Conservation (phyloP, 2,329 filamentous ascomycete genomes). For the Fusarium pseudocircinatum region DNA sequence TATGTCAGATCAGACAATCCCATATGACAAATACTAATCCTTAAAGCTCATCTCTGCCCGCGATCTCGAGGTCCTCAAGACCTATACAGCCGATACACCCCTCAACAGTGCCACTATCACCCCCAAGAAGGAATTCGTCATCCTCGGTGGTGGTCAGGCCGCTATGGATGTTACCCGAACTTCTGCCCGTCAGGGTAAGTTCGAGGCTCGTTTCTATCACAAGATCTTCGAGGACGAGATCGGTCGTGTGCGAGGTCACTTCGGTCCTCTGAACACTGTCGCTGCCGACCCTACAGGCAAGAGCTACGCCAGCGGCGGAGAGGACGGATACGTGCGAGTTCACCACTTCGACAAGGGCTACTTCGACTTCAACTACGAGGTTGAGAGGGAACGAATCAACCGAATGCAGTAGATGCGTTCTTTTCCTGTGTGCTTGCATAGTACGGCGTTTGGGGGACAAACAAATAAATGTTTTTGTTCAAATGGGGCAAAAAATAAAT, state of each 20-base stretch:
- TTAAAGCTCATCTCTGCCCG: conserved; percentile 79
- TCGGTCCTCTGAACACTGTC: conserved; percentile 96
- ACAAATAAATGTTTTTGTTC: conserved; percentile 47
- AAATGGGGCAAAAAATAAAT: conserved; percentile 44
- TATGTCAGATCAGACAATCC: conserved; percentile 48
- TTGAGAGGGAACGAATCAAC: conserved; percentile 82
- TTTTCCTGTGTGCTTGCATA: conserved; percentile 55
- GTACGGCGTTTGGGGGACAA: conserved; percentile 52
- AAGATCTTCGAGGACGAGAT: conserved; percentile 99
- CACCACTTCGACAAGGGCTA: conserved; percentile 99
- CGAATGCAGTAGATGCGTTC: conserved; percentile 50
- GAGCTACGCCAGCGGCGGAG: conserved; percentile 93
- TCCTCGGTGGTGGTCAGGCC: conserved; percentile 96
- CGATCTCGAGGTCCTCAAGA: conserved; percentile 92
- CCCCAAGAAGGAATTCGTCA: conserved; percentile 95
- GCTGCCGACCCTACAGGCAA: conserved; percentile 91
- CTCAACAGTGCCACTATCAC: conserved; percentile 96
- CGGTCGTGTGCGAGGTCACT: conserved; percentile 95
- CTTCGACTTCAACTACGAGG: conserved; percentile 99
- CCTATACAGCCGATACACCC: conserved; percentile 89
- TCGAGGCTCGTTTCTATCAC: conserved; percentile 99
- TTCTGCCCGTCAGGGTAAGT: conserved; percentile 93
- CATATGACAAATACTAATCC: conserved; percentile 15
- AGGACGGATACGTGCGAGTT: conserved; percentile 97
- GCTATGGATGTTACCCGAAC: conserved; percentile 99